Percentiles rank a stretch among this genome's conserved stretches.
phyloP scores from a whole-genome alignment of 2,329 filamentous ascomycete species.

The Hypoxylon sp. region DNA sequence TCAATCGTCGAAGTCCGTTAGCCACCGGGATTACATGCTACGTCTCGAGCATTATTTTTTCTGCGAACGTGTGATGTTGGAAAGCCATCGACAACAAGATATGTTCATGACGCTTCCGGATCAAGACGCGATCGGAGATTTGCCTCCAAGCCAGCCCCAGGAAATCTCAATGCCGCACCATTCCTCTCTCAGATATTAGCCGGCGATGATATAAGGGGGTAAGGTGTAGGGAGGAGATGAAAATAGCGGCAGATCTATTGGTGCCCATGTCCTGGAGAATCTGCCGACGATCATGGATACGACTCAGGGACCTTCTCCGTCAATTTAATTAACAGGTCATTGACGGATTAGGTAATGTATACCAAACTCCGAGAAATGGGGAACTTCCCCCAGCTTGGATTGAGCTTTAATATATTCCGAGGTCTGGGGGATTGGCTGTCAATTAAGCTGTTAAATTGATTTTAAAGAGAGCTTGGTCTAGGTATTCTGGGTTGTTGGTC shows the following conservation, averaged over 20 bases:
- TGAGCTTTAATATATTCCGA: slow-evolving; percentile 45
- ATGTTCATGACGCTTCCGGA: not conserved
- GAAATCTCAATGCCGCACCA: slow-evolving; percentile 30
- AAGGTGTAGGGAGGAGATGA: slow-evolving; percentile 23
- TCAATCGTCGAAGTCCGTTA: not conserved
- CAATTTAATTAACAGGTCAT: slow-evolving; percentile 32
- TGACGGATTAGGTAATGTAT: slow-evolving; percentile 39
- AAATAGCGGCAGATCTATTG: slow-evolving; percentile 39
- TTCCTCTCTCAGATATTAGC: slow-evolving; percentile 36
- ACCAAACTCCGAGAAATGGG: slow-evolving; percentile 38
- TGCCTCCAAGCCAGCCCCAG: slow-evolving; percentile 5
- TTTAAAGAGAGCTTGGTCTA: slow-evolving; percentile 24
- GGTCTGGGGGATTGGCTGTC: slow-evolving; percentile 34
- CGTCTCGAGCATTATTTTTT: not conserved
- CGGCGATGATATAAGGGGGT: slow-evolving; percentile 35
- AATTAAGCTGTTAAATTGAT: slow-evolving; percentile 50
- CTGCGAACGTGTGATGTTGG: not conserved
- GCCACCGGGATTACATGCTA: not conserved
- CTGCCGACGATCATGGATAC: slow-evolving; percentile 38
- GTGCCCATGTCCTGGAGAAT: slow-evolving; percentile 27
- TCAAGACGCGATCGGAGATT: slow-evolving; percentile 4
- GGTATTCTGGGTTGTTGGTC: not conserved
- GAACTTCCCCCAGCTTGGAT: slow-evolving; percentile 26
- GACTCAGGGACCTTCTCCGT: slow-evolving; percentile 21
- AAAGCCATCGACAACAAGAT: not conserved